These are phyloP conservation scores for Nothomitra cinnamomea DNA, from an alignment of 2,329 filamentous ascomycete genomes.

Conservation along the genomic window DNA sequence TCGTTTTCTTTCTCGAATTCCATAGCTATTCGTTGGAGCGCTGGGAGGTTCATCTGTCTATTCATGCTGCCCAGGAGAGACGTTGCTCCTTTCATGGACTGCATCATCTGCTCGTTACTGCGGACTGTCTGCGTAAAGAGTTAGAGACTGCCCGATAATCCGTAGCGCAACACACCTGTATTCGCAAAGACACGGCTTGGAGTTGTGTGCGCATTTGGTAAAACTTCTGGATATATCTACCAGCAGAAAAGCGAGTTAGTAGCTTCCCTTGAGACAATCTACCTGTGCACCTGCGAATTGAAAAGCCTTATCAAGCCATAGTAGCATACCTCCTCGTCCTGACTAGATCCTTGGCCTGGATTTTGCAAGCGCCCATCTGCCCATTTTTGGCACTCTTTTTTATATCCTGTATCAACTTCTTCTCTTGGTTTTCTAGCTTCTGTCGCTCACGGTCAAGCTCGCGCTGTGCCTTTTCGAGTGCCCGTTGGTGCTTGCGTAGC, in stretches of 20 bases:
- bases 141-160: neutral
- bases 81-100: conserved; percentile 97
- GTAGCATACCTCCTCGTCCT: conserved; percentile 55
- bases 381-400: conserved; percentile 97
- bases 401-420: conserved; percentile 88
- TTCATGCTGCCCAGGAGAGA: conserved; percentile 93
- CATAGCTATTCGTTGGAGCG: conserved; percentile 91
- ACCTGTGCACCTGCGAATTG: neutral
- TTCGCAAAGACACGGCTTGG: conserved; percentile 84
- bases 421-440: conserved; percentile 97
- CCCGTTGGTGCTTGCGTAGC: conserved; percentile 83
- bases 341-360: conserved; percentile 94
- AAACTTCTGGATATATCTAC: conserved; percentile 90
- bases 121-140: conserved; percentile 58
- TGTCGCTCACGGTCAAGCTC: conserved; percentile 88
- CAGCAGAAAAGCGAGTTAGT: conserved; percentile 7
- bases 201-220: conserved; percentile 95
- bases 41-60: conserved; percentile 88
- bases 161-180: conserved; percentile 49
- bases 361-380: conserved; percentile 96
- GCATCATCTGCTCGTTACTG: conserved; percentile 99
- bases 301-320: neutral
- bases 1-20: conserved; percentile 98
- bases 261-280: neutral
- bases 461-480: conserved; percentile 91